A percentile compares a stretch with the other conserved stretches of the same genome.
These are phyloP conservation scores for Rhodocollybia butyracea DNA, from an alignment of 768 basidiomycete species.

Conservation along the genomic window DNA sequence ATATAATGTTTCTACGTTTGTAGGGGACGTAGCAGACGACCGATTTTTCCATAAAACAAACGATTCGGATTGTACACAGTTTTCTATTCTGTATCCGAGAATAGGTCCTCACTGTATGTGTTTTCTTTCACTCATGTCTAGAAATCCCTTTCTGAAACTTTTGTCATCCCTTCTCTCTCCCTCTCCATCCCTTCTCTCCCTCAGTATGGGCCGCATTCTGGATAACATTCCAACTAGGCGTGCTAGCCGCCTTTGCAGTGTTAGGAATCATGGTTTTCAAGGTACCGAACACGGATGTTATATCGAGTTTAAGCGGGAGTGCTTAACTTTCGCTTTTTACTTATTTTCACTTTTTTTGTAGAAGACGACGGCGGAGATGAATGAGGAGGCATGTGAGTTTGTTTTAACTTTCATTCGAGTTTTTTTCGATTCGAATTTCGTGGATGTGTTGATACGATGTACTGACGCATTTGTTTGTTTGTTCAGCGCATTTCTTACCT, in stretches of 20 bases:
- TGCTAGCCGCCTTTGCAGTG: conserved; percentile 74
- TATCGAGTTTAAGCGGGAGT: conserved; percentile 6
- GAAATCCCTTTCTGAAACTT: too few species aligned
- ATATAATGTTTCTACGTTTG: conserved; percentile 3
- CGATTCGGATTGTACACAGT: conserved; percentile 91
- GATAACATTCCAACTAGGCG: conserved; percentile 75
- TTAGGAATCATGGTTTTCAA: conserved; percentile 85
- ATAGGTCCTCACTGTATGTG: conserved; percentile 69
- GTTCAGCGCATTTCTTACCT: conserved; percentile 4
- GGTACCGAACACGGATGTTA: conserved; percentile 30
- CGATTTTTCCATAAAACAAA: conserved; percentile 93
- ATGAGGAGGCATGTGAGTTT: conserved; percentile 66
- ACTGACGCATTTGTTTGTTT: too few species aligned
- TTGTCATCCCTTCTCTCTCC: too few species aligned
- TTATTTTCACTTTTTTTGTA: conserved; percentile 22
- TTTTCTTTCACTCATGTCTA: too few species aligned
- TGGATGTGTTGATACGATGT: too few species aligned
- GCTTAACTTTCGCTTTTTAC: neutral
- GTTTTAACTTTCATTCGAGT: too few species aligned
- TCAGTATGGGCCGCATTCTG: conserved; percentile 85
- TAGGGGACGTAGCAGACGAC: conserved; percentile 94
- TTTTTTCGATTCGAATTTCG: too few species aligned
- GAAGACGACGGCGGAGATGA: conserved; percentile 59
- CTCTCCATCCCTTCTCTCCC: neutral
- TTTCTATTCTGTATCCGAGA: conserved; percentile 67